A percentile compares a stretch with the other conserved stretches of the same genome.
Evolutionary conservation across 2,329 filamentous ascomycete species (phyloP).

Genomic region (Aspergillus persii): DNA sequence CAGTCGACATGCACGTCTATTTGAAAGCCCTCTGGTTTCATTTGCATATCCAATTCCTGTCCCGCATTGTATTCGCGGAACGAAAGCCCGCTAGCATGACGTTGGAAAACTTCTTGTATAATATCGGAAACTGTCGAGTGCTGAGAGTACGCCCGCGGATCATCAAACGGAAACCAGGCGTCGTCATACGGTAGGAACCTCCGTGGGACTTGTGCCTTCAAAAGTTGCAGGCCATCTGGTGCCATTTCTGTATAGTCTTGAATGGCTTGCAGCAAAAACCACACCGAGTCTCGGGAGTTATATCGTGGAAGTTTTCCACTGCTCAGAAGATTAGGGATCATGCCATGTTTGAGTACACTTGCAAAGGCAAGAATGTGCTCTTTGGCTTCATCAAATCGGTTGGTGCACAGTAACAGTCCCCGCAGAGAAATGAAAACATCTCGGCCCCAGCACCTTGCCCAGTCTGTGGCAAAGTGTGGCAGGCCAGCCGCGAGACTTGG

Average conservation of each 20-base stretch:
- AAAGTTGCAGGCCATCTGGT: conserved; percentile 69
- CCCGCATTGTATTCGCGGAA: conserved; percentile 96
- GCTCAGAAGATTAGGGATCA: conserved; percentile 92
- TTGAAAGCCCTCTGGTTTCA: conserved; percentile 89
- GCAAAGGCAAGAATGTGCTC: conserved; percentile 95
- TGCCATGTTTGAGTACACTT: conserved; percentile 94
- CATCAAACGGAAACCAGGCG: conserved; percentile 82
- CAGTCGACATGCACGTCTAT: conserved; percentile 90
- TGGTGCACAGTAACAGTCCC: conserved; percentile 86
- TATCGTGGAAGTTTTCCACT: conserved; percentile 84
- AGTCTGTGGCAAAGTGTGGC: conserved; percentile 89
- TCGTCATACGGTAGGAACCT: conserved; percentile 95
- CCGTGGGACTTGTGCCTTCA: conserved; percentile 74
- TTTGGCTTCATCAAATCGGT: conserved; percentile 80
- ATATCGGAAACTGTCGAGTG: conserved; percentile 82
- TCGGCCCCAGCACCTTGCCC: conserved; percentile 95
- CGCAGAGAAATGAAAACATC: conserved; percentile 96
- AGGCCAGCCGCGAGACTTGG: conserved; percentile 88
- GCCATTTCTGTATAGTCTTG: conserved; percentile 86
- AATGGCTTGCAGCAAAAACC: conserved; percentile 96
- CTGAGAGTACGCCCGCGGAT: conserved; percentile 79
- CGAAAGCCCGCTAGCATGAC: conserved; percentile 84
- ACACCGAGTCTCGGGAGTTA: conserved; percentile 93
- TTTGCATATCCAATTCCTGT: conserved; percentile 82
- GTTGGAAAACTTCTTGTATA: conserved; percentile 88